Conservation (phyloP, 441 rosid species). For the Erysimum pusillum region DNA sequence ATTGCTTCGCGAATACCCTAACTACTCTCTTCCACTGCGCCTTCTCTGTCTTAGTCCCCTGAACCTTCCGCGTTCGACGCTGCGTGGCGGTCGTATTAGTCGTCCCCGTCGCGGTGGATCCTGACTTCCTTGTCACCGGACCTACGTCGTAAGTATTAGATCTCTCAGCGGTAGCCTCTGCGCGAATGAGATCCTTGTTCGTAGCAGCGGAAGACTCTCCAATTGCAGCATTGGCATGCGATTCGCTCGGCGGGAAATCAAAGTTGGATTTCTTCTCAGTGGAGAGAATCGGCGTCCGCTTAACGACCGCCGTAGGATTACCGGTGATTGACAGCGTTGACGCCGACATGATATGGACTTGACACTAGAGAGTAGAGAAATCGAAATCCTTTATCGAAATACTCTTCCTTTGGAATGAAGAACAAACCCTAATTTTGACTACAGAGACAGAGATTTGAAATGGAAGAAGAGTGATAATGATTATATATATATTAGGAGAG, state of each 20-base stretch:
- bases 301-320: conserved; percentile 54
- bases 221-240: conserved; percentile 28
- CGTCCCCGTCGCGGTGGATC: conserved; percentile 48
- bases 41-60: conserved; percentile 55
- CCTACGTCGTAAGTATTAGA: conserved; percentile 53
- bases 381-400: not conserved
- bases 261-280: conserved; percentile 62
- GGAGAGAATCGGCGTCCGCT: conserved; percentile 63
- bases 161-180: conserved; percentile 58
- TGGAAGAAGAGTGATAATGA: not conserved
- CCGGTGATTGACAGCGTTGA: conserved; percentile 75
- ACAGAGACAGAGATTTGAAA: conserved; percentile 21
- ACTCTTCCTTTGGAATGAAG: not conserved
- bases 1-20: conserved; percentile 74
- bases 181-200: conserved; percentile 66
- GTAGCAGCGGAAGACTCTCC: conserved; percentile 43
- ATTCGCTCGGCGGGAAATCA: conserved; percentile 60
- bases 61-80: conserved; percentile 64
- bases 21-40: conserved; percentile 68
- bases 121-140: conserved; percentile 59
- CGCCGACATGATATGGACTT: conserved; percentile 66
- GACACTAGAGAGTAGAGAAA: not conserved
- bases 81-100: conserved; percentile 61
- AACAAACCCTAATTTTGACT: conserved; percentile 38
- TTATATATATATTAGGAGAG: not conserved